Conservation (phyloP, 2,329 filamentous ascomycete genomes). For the Sporothrix pseudoabietina region DNA sequence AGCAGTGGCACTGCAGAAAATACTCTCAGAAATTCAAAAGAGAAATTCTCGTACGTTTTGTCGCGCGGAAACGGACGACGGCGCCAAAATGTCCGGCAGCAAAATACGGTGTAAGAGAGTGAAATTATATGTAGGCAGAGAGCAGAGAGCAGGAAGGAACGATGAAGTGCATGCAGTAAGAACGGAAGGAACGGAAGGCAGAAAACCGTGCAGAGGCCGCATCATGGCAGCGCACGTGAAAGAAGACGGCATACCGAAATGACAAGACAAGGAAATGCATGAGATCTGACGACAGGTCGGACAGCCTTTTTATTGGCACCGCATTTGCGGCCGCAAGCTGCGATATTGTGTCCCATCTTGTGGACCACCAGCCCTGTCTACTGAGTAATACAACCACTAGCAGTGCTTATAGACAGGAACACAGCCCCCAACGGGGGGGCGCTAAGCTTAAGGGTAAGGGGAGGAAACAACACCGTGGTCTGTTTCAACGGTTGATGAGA, state of each 20-base stretch:
- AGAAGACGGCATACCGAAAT: neutral
- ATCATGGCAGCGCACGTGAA: neutral
- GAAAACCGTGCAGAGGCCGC: neutral
- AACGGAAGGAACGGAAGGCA: neutral
- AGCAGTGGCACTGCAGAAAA: neutral
- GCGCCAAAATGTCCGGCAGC: neutral
- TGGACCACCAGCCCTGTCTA: neutral
- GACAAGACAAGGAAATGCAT: neutral
- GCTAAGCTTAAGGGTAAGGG: neutral
- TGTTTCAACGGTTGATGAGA: neutral
- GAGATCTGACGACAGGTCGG: constrained; percentile 1
- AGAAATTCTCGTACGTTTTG: neutral
- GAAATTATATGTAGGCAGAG: neutral
- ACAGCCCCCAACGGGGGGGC: constrained; percentile 2
- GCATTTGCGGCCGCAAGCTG: constrained; percentile 12
- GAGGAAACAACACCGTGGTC: neutral
- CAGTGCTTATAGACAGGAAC: neutral
- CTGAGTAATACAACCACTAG: neutral
- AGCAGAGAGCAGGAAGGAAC: neutral
- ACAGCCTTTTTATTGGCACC: neutral
- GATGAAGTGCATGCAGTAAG: neutral
- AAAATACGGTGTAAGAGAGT: neutral
- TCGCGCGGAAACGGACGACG: neutral
- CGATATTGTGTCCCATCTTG: neutral
- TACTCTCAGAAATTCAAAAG: neutral